Evolutionary conservation across 805 yeast species (phyloP), one percentile per base, ranked within the genome.

Genomic region (Candida ortonii): DNA sequence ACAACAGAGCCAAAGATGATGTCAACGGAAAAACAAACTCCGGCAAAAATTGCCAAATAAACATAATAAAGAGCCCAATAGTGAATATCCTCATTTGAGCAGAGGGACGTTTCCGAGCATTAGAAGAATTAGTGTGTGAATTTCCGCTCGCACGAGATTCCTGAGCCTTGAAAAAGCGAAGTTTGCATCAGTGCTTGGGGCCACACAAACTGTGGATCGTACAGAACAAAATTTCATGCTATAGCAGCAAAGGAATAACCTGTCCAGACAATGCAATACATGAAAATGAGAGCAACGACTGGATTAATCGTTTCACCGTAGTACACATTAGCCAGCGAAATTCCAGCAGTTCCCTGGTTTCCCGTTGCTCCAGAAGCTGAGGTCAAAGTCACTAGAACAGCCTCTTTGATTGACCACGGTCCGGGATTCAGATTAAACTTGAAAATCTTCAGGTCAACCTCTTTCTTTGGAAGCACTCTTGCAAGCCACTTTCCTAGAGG

Each of bases 371-470:
- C 70, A 22, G 71, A 64, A 17, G 70, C 71, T 3, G 77, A 77
- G 1, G 77, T 67, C 19, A 71, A 59, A 7, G 76, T 68, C 22
- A 75, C 64, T 59, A 79, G 37, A 21, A 73, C 69, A 7, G 77
- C 65, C 45, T 73, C 79, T 38, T 73, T 72, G 26, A 73, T 65
- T 4, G 74, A 56, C 78, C 78, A 73, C 0, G 79, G 78, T 2
- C 76, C 73, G 0, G 80, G 79, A 38, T 73, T 73, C 32, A 70
- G 45, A 34, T 58, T 57, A 42, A 70, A 63, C 19, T 42, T 40
- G 31, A 50, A 46, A 9, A 33, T 15, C 1, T 49, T 41, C 2
- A 34, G 19, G 4, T 43, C 3, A 5, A 60, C 36, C 6, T 49
- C 33, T 33, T 49, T 57, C 7, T 46, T 33, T 0, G 79, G 79